Base-by-base conservation (phyloP, 139 green algal genomes). In the Chlorella sp. region DNA sequence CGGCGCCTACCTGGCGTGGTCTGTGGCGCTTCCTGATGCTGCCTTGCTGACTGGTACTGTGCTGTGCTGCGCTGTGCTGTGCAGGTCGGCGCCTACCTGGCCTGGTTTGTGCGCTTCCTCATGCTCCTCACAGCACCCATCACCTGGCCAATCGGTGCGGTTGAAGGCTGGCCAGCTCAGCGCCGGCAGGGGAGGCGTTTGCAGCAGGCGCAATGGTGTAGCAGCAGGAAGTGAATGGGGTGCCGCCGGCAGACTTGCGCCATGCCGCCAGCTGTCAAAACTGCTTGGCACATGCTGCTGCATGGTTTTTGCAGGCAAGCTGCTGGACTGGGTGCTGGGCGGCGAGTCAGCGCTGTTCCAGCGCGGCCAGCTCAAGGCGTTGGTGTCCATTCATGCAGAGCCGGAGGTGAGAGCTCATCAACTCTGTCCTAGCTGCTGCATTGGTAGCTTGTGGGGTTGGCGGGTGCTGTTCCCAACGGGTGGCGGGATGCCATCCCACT, bases 271-370 rank as follows among this genome's bases (percentile, higher is more conserved):
- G n/a, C n/a, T n/a, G n/a, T n/a, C n/a, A n/a, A n/a, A n/a, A n/a
- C n/a, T n/a, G n/a, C n/a, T n/a, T n/a, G n/a, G n/a, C 44, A 51
- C 44, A n/a, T 71, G n/a, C n/a, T 39, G n/a, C 64, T 38, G 64
- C 64, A 28, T 32, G 16, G 30, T 28, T 67, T 18, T 4, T 76
- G 70, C 70, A 76, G 70, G 70, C 70, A 76, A 76, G 70, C 70
- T 80, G 55, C 81, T 96, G 70, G 93, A 96, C 78, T 88, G 63
- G 34, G 44, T 89, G 26, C 83, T 94, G 68, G 91, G 91, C 3
- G 82, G 71, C 55, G 87, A 92, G 36, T 80, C 80, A n/a, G 68
- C 81, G 67, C 81, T 85, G 68, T 92, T 91, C 84, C 79, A 88
- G 71, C 68, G 81, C 34, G 84, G 76, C 0, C 83, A 92, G 79